Conservation (phyloP, 345 rosid species). For the Clausena lansium region DNA sequence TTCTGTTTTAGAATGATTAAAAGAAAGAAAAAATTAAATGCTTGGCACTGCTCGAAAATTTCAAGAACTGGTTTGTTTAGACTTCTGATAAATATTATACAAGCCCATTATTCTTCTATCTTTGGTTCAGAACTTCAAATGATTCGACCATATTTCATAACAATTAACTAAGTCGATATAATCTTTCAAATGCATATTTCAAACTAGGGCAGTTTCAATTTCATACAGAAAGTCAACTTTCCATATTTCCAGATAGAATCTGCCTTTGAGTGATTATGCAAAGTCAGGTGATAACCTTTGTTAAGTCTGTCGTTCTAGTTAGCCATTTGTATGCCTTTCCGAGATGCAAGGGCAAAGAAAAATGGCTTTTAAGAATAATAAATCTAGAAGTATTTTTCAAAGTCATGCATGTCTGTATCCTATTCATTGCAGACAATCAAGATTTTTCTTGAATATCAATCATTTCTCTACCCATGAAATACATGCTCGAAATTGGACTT, state of each 20-base stretch:
- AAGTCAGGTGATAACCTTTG: not conserved
- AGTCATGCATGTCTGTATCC: not conserved
- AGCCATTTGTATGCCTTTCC: not conserved
- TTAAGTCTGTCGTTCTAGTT: not conserved
- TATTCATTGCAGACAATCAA: not conserved
- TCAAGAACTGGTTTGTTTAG: too few species aligned
- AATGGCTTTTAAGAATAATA: not conserved
- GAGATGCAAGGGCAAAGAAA: not conserved
- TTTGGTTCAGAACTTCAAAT: not conserved
- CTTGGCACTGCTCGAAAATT: not conserved
- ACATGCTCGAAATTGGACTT: not conserved
- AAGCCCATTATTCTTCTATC: not conserved
- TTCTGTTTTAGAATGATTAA: not conserved
- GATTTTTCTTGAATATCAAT: not conserved
- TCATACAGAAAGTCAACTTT: not conserved
- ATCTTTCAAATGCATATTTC: not conserved
- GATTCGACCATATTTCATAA: not conserved
- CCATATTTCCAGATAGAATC: not conserved
- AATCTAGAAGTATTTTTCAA: not conserved
- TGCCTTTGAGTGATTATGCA: not conserved
- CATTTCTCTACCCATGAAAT: not conserved
- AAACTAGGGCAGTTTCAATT: not conserved
- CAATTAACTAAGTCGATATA: not conserved
- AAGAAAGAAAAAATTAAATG: not conserved
- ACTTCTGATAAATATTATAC: not conserved